Percentiles rank a stretch among this genome's conserved stretches.
phyloP scores from a whole-genome alignment of 1,284 basidiomycete species.

The Ganoderma sinense region DNA sequence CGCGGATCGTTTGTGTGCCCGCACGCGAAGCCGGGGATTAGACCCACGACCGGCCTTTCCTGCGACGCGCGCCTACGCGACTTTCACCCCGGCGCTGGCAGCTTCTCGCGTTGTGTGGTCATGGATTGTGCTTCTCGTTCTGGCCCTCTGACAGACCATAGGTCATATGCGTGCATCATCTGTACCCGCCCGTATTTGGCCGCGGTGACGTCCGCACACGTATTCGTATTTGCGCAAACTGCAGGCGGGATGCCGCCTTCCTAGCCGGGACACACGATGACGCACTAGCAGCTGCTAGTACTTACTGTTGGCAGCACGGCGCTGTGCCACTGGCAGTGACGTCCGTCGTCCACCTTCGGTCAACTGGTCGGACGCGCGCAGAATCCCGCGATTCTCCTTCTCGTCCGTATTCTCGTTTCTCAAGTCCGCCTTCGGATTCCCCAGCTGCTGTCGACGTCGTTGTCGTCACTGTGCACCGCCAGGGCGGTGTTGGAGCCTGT shows the following conservation, averaged over 20 bases:
- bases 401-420: too few relatives aligned
- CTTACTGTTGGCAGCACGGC: too few relatives aligned
- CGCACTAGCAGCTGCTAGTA: background rate
- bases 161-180: background rate
- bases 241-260: background rate
- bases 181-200: background rate
- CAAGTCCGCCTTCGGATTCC: too few relatives aligned
- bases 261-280: background rate
- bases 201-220: background rate
- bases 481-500: too few relatives aligned
- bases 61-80: constrained; percentile 1
- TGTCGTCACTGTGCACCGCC: too few relatives aligned
- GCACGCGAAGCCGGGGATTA: constrained; percentile 15
- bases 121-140: too few relatives aligned
- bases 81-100: constrained; percentile 5
- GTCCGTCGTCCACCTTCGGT: too few relatives aligned
- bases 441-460: too few relatives aligned
- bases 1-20: background rate
- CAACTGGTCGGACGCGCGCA: too few relatives aligned
- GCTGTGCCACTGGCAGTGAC: too few relatives aligned
- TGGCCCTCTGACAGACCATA: too few relatives aligned
- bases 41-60: constrained; percentile 7
- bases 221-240: background rate
- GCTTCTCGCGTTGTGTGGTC: background rate
- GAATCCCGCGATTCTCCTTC: too few relatives aligned